Percentiles rank a stretch among this genome's conserved stretches.
phyloP scores from a whole-genome alignment of 169 alveolate genomes.

The Plasmodium billcollinsi region DNA sequence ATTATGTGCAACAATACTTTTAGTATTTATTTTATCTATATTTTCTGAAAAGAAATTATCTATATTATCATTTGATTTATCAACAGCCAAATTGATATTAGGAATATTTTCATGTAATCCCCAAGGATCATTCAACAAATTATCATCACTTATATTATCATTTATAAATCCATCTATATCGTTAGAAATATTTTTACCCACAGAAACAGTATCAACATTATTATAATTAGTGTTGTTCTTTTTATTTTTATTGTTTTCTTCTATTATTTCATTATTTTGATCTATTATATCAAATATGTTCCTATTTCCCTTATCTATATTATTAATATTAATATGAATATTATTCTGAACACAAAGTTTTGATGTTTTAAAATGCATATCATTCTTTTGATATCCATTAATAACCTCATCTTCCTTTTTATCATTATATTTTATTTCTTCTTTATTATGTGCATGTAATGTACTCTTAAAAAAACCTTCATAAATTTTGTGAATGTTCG shows the following conservation, averaged over 20 bases:
- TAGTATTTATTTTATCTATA: not conserved
- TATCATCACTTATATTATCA: conserved; percentile 30
- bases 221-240: not conserved
- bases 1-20: not conserved
- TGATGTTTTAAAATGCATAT: not conserved
- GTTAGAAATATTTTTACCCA: not conserved
- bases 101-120: conserved; percentile 35
- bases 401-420: too few relatives aligned
- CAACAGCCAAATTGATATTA: conserved; percentile 7
- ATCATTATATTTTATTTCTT: not conserved
- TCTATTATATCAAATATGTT: conserved; percentile 10
- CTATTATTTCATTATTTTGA: not conserved
- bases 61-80: not conserved
- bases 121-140: conserved; percentile 28
- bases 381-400: too few relatives aligned
- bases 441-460: not conserved
- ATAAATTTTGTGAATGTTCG: conserved; percentile 13
- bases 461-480: not conserved
- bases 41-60: not conserved
- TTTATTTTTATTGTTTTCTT: not conserved
- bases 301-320: not conserved
- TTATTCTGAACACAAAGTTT: not conserved
- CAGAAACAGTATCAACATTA: not conserved
- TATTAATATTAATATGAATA: not conserved
- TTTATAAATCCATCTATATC: conserved; percentile 20